Evolutionary conservation across 306 rosid genomes (phyloP).

Genomic region (Hippophae rhamnoides): DNA sequence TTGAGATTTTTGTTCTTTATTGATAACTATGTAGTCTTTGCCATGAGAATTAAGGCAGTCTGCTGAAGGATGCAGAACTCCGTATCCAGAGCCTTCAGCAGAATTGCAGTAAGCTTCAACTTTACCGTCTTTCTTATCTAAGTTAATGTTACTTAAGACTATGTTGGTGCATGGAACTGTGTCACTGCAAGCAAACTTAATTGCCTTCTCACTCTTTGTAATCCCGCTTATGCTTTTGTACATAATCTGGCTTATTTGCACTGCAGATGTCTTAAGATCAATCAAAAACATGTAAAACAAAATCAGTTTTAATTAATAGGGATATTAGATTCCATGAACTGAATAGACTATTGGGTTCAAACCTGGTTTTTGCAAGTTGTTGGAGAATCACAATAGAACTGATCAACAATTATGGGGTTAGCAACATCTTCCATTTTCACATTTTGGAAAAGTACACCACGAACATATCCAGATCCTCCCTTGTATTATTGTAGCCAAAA

Average conservation of each 20-base stretch:
- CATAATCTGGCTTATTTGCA: slow-evolving; percentile 65
- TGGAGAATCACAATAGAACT: slow-evolving; percentile 95
- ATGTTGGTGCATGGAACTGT: slow-evolving; percentile 68
- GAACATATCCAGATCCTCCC: slow-evolving; percentile 98
- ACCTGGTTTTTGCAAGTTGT: slow-evolving; percentile 67
- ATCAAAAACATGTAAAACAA: background rate
- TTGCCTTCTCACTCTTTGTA: slow-evolving; percentile 73
- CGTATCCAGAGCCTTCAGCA: slow-evolving; percentile 78
- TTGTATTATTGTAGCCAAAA: slow-evolving; percentile 18
- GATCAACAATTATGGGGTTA: slow-evolving; percentile 88
- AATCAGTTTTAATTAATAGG: too few species aligned
- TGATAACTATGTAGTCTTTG: slow-evolving; percentile 14
- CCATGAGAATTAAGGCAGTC: slow-evolving; percentile 75
- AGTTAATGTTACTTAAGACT: slow-evolving; percentile 66
- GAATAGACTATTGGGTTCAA: background rate
- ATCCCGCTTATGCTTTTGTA: slow-evolving; percentile 72
- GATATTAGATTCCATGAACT: background rate
- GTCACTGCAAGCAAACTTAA: slow-evolving; percentile 86
- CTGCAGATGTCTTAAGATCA: slow-evolving; percentile 54
- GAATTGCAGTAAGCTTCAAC: slow-evolving; percentile 89
- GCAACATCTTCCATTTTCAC: slow-evolving; percentile 71
- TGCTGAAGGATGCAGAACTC: slow-evolving; percentile 80
- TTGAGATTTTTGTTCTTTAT: slow-evolving; percentile 12
- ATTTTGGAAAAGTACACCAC: slow-evolving; percentile 69
- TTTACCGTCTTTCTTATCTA: slow-evolving; percentile 68